Percentiles rank a stretch among this genome's conserved stretches.
These are phyloP conservation scores for Penicillium sp. DNA, from an alignment of 2,329 filamentous ascomycete species.

Conservation along the genomic window DNA sequence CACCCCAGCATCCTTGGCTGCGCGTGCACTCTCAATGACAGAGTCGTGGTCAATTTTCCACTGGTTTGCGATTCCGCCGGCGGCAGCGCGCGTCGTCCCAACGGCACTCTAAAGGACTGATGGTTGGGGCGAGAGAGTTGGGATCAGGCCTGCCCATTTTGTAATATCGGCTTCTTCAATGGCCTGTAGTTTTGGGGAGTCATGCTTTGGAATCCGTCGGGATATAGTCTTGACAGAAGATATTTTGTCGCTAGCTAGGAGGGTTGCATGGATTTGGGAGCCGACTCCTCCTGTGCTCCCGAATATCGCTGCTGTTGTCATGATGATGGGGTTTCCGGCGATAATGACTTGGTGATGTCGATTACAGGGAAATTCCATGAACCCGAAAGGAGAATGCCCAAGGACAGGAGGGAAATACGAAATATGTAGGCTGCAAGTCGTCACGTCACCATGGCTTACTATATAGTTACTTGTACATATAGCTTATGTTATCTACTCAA, in stretches of 20 bases:
- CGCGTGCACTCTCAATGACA: constrained; percentile 40
- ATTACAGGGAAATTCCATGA: neutral
- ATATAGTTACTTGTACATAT: neutral
- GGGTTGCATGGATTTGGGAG: constrained; percentile 36
- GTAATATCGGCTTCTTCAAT: constrained; percentile 34
- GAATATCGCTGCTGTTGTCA: constrained; percentile 36
- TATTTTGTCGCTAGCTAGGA: constrained; percentile 31
- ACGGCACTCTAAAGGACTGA: constrained; percentile 39
- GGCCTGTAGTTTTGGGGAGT: constrained; percentile 36
- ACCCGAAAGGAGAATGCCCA: neutral
- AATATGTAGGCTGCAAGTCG: neutral
- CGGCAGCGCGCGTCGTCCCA: constrained; percentile 39
- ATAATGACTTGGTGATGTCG: neutral
- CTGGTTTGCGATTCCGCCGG: constrained; percentile 41
- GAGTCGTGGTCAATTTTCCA: constrained; percentile 46
- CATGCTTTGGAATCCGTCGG: constrained; percentile 27
- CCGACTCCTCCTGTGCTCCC: constrained; percentile 39
- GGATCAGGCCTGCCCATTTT: constrained; percentile 36
- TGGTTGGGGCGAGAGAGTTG: constrained; percentile 25
- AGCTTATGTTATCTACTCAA: neutral
- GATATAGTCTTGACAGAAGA: constrained; percentile 35
- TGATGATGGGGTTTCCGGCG: constrained; percentile 21
- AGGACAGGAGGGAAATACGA: neutral
- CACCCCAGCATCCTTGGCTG: constrained; percentile 41
- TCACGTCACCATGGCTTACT: neutral